Percentiles rank a stretch among this genome's conserved stretches.
phyloP scores from a whole-genome alignment of 805 yeast species.

The Blastobotrys chiropterorum region DNA sequence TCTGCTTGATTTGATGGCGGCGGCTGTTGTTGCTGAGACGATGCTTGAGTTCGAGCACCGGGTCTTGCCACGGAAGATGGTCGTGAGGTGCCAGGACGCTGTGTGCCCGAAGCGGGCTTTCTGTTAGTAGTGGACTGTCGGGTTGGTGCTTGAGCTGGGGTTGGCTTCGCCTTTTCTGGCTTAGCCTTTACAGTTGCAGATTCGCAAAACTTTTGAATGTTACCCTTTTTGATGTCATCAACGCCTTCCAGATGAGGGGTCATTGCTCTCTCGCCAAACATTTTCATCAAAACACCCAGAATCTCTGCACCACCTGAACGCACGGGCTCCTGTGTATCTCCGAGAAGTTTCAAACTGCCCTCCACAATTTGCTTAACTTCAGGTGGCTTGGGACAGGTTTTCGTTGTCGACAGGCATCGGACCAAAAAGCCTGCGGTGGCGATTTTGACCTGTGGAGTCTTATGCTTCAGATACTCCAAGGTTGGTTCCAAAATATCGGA shows the following conservation, averaged over 20 bases:
- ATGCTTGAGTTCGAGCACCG: too few relatives aligned
- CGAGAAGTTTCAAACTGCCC: constrained; percentile 53
- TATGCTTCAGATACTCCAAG: constrained; percentile 56
- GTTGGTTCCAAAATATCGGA: constrained; percentile 55
- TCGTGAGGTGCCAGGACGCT: constrained; percentile 12
- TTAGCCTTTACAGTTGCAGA: constrained; percentile 50
- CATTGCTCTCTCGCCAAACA: constrained; percentile 69
- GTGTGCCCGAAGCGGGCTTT: constrained; percentile 14
- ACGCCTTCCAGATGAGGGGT: constrained; percentile 55
- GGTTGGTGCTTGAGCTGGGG: constrained; percentile 23
- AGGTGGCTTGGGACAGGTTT: constrained; percentile 40
- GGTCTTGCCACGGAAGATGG: too few relatives aligned
- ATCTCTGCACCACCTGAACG: constrained; percentile 71
- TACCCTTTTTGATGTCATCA: constrained; percentile 68
- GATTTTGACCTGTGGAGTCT: constrained; percentile 75
- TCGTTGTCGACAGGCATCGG: constrained; percentile 52
- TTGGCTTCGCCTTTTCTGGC: constrained; percentile 30
- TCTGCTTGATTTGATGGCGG: too few relatives aligned
- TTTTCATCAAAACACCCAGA: constrained; percentile 75
- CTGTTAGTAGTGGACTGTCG: not conserved
- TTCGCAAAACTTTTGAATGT: constrained; percentile 55
- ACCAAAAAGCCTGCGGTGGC: constrained; percentile 62
- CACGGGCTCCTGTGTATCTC: constrained; percentile 80
- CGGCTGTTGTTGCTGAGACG: too few relatives aligned
- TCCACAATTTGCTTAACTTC: constrained; percentile 57